Conservation (phyloP, 1,139 yeast species). For the Lodderomyces jiufengensis region DNA sequence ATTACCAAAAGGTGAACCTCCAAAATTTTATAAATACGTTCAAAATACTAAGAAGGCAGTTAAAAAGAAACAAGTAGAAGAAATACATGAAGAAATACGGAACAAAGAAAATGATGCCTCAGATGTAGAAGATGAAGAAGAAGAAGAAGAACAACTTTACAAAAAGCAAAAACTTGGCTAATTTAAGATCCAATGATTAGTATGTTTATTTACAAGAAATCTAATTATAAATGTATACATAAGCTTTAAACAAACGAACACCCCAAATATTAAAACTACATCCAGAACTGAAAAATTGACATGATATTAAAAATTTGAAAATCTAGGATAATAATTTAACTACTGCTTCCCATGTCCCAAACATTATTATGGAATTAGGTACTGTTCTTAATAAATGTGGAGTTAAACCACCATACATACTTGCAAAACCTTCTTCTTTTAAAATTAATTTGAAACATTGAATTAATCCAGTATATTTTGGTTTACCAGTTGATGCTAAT, state of each 20-base stretch:
- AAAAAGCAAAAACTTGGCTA: slow-evolving; percentile 6
- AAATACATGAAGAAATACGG: no score
- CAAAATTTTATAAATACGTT: slow-evolving; percentile 38
- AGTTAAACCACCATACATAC: slow-evolving; percentile 97
- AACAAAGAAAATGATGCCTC: not conserved
- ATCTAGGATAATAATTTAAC: no score
- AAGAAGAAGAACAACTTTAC: slow-evolving; percentile 6
- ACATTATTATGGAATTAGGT: slow-evolving; percentile 97
- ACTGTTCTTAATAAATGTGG: slow-evolving; percentile 96
- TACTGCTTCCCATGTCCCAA: slow-evolving; percentile 97
- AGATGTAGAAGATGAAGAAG: no score
- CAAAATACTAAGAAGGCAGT: slow-evolving; percentile 22
- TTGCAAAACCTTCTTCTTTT: slow-evolving; percentile 86
- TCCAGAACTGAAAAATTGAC: not conserved
- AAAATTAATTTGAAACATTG: slow-evolving; percentile 81
- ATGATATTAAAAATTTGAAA: no score
- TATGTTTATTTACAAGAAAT: slow-evolving; percentile 11
- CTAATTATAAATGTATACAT: not conserved
- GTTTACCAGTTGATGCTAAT: slow-evolving; percentile 61
- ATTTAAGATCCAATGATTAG: slow-evolving; percentile 2
- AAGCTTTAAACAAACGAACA: not conserved
- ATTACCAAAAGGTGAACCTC: slow-evolving; percentile 40
- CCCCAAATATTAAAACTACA: slow-evolving; percentile 2
- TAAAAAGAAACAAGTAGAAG: slow-evolving; percentile 1
- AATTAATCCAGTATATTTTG: slow-evolving; percentile 83